Conservation (phyloP, 2,329 filamentous ascomycete genomes). For the Cladosporium oxysporum region DNA sequence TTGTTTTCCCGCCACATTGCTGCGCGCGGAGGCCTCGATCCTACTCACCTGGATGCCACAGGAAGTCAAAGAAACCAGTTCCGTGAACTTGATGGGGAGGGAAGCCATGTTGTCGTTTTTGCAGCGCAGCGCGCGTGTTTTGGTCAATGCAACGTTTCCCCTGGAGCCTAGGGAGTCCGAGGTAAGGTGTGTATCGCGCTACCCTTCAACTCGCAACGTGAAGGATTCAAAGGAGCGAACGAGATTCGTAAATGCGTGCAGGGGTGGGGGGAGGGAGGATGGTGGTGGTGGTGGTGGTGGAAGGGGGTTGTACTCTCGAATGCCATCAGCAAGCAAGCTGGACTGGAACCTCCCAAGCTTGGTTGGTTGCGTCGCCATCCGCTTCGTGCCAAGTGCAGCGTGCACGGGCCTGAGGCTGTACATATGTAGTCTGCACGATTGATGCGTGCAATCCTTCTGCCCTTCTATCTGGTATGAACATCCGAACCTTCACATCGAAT, state of each 20-base stretch:
- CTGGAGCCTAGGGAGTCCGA: constrained; percentile 16
- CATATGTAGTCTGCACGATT: background rate
- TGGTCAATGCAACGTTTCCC: constrained; percentile 17
- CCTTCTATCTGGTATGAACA: background rate
- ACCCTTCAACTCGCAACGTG: constrained; percentile 19
- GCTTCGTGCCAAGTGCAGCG: background rate
- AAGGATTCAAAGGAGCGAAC: constrained; percentile 34
- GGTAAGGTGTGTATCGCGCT: constrained; percentile 22
- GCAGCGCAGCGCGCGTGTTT: constrained; percentile 28
- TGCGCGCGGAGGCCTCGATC: background rate
- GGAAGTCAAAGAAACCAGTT: constrained; percentile 70
- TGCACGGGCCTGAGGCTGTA: constrained; percentile 1
- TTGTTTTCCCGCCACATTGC: background rate
- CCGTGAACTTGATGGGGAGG: constrained; percentile 89
- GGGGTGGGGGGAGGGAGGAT: constrained; percentile 1
- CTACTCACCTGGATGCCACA: constrained; percentile 51
- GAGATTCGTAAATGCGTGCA: constrained; percentile 36
- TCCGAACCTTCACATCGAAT: background rate
- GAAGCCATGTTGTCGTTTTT: constrained; percentile 56
- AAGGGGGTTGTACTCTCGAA: constrained; percentile 13
- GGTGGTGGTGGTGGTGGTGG: background rate
- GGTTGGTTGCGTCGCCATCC: constrained; percentile 12
- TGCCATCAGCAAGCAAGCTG: constrained; percentile 11
- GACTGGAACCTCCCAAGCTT: constrained; percentile 5
- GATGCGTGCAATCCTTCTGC: background rate